Conservation (phyloP, 257 asterid species). For the Gentiana macrophylla region DNA sequence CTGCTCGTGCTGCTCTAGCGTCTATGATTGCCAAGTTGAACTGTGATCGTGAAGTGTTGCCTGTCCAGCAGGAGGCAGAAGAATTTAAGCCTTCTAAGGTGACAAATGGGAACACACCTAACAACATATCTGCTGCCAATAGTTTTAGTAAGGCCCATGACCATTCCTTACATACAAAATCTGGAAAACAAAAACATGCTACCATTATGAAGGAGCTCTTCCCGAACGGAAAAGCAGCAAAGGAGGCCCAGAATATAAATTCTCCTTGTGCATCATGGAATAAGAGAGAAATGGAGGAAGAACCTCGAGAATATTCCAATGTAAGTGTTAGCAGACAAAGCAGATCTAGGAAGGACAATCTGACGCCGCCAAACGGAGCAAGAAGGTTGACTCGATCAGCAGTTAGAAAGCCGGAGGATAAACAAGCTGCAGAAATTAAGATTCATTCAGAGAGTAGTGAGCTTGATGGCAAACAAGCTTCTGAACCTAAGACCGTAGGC, state of each 20-base stretch:
- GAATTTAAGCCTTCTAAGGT: not conserved
- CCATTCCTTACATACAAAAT: slow-evolving; percentile 11
- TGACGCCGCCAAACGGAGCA: not conserved
- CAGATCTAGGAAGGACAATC: slow-evolving; percentile 3
- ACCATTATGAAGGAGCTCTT: slow-evolving; percentile 24
- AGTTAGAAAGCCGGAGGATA: slow-evolving; percentile 11
- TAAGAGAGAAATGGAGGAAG: not conserved
- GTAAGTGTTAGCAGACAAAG: not conserved
- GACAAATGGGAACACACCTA: slow-evolving; percentile 14
- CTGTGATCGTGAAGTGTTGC: slow-evolving; percentile 1
- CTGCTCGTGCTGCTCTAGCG: slow-evolving; percentile 72
- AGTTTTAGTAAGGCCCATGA: slow-evolving; percentile 9
- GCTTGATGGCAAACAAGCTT: slow-evolving; percentile 1
- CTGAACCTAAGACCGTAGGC: slow-evolving; percentile 8
- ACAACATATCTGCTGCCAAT: slow-evolving; percentile 10
- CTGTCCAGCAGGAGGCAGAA: slow-evolving; percentile 5
- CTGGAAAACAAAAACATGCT: slow-evolving; percentile 16
- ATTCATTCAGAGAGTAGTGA: slow-evolving; percentile 23
- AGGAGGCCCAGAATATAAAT: slow-evolving; percentile 12
- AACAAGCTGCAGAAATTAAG: slow-evolving; percentile 5
- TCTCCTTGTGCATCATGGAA: slow-evolving; percentile 8
- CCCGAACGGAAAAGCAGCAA: slow-evolving; percentile 19
- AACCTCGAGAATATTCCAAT: not conserved
- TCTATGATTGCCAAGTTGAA: slow-evolving; percentile 26
- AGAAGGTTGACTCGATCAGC: slow-evolving; percentile 35